Percentiles rank a stretch among this genome's conserved stretches.
These are phyloP conservation scores for Cutaneotrichosporon mucoides DNA, from an alignment of 1,284 basidiomycete species.

Conservation along the genomic window DNA sequence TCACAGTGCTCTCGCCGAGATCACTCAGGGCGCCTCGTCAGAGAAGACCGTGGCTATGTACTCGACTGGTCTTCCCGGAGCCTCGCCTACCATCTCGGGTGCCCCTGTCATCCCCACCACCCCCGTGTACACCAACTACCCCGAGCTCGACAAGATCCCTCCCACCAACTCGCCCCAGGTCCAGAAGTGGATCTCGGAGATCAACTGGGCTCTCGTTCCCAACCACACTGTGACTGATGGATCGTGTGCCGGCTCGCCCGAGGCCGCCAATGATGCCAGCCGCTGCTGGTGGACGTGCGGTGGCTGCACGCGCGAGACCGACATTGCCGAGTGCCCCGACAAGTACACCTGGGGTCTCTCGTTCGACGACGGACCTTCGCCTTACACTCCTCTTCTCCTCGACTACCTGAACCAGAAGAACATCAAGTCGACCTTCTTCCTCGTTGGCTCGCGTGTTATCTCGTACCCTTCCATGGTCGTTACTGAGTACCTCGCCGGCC, in stretches of 20 bases:
- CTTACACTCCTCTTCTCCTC: slow-evolving; percentile 52
- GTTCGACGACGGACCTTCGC: slow-evolving; percentile 55
- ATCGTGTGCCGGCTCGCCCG: slow-evolving; percentile 59
- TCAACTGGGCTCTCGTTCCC: slow-evolving; percentile 38
- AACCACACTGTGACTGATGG: slow-evolving; percentile 37
- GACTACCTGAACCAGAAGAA: slow-evolving; percentile 53
- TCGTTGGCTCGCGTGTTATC: slow-evolving; percentile 13
- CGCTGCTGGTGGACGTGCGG: slow-evolving; percentile 86
- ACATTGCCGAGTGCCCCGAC: slow-evolving; percentile 72
- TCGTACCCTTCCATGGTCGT: slow-evolving; percentile 26
- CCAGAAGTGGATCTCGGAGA: slow-evolving; percentile 64
- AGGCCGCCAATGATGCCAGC: slow-evolving; percentile 56
- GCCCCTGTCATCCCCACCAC: slow-evolving; percentile 48
- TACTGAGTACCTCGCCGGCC: slow-evolving; percentile 33
- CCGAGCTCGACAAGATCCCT: slow-evolving; percentile 63
- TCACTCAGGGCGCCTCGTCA: slow-evolving; percentile 65
- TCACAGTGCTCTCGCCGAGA: slow-evolving; percentile 52
- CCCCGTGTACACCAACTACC: slow-evolving; percentile 54
- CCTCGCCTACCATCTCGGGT: slow-evolving; percentile 43
- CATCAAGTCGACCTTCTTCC: slow-evolving; percentile 56
- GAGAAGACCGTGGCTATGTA: slow-evolving; percentile 55
- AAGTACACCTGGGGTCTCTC: slow-evolving; percentile 52
- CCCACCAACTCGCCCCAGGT: slow-evolving; percentile 66
- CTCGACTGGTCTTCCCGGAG: slow-evolving; percentile 41
- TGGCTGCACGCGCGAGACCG: slow-evolving; percentile 66